Percentiles rank a stretch among this genome's conserved stretches.
phyloP scores from a whole-genome alignment of 495 filamentous ascomycete species.

The Penicillium diatomitis region DNA sequence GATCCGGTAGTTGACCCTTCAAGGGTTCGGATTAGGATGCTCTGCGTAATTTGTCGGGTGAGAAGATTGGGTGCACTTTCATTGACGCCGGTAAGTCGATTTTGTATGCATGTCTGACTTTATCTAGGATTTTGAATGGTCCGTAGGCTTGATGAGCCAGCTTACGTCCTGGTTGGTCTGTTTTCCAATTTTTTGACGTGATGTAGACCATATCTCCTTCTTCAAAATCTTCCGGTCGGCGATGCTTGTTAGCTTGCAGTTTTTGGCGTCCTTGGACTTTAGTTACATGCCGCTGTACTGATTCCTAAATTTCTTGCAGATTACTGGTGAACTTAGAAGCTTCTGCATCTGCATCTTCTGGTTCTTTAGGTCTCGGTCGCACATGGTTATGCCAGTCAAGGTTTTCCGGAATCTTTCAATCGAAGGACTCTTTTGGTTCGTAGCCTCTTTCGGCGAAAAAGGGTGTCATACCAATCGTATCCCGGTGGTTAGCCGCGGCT shows the following conservation, averaged over 20 bases:
- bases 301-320: background rate
- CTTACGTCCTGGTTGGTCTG: background rate
- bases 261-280: background rate
- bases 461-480: background rate
- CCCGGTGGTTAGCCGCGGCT: background rate
- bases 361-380: too few relatives aligned
- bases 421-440: background rate
- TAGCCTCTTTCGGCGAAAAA: background rate
- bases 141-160: background rate
- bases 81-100: background rate
- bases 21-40: background rate
- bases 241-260: background rate
- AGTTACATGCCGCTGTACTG: background rate
- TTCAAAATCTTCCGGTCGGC: background rate
- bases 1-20: background rate
- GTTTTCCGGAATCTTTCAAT: too few relatives aligned
- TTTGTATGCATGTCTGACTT: background rate
- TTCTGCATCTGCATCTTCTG: too few relatives aligned
- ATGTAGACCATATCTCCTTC: background rate
- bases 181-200: background rate
- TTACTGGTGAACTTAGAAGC: too few relatives aligned
- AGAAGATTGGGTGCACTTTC: constrained; percentile 6
- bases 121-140: background rate
- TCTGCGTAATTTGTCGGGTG: constrained; percentile 2
- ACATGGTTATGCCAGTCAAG: too few relatives aligned